These are phyloP conservation scores for Eucalyptus regnans DNA, from an alignment of 345 rosid genomes.

Conservation along the genomic window DNA sequence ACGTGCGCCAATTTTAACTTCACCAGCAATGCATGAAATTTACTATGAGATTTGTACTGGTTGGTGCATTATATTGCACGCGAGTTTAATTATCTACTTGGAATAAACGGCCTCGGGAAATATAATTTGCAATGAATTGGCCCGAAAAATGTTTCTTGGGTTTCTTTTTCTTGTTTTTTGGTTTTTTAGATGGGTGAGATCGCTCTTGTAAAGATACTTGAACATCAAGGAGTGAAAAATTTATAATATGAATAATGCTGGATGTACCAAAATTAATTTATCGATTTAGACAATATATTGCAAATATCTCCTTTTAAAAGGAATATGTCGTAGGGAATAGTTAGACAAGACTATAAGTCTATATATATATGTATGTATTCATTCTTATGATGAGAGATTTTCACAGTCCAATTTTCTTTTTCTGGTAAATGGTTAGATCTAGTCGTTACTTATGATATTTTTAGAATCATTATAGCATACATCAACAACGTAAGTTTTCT, in stretches of 20 bases:
- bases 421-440: no score
- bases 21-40: conserved; percentile 13
- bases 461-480: neutral
- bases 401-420: no score
- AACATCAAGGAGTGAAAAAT: neutral
- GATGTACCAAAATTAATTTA: neutral
- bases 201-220: neutral
- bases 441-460: neutral
- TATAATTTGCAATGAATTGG: neutral
- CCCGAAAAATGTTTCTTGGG: neutral
- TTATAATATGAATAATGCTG: neutral
- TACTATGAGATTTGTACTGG: neutral
- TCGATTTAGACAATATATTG: neutral
- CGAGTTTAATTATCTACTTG: neutral
- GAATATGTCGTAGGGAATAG: neutral
- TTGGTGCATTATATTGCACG: neutral
- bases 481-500: neutral
- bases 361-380: no score
- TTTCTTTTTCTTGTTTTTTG: no score
- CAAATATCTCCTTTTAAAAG: neutral
- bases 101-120: neutral
- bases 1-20: conserved; percentile 64
- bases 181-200: neutral
- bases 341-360: no score
- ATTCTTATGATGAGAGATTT: no score